Evolutionary conservation across 352 stramenopile genomes (phyloP).

Genomic region (Aphanomyces astaci): DNA sequence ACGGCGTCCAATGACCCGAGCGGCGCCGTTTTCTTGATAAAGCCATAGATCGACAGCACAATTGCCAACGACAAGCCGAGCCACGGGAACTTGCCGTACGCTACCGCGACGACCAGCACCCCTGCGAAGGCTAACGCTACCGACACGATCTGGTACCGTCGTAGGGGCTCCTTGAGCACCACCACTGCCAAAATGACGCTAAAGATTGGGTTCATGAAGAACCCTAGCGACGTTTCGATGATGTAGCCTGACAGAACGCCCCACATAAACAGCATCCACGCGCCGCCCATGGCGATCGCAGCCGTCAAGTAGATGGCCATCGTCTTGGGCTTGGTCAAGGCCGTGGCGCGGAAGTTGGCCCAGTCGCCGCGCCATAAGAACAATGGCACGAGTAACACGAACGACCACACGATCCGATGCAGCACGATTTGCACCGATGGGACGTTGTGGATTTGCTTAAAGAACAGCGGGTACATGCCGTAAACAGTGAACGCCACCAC

Average conservation of each 20-base stretch:
- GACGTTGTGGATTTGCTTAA: slow-evolving; percentile 5
- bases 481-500: neutral
- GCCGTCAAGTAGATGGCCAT: neutral
- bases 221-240: neutral
- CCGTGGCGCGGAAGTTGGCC: neutral
- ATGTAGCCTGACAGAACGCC: neutral
- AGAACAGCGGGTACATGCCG: slow-evolving; percentile 16
- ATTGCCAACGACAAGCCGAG: neutral
- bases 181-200: neutral
- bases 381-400: neutral
- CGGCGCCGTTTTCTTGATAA: neutral
- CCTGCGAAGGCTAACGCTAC: neutral
- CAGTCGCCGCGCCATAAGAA: slow-evolving; percentile 1
- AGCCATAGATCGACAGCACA: neutral
- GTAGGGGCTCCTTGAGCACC: neutral
- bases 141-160: neutral
- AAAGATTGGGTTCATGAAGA: slow-evolving; percentile 3
- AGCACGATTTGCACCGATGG: slow-evolving; percentile 3
- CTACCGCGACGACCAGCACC: neutral
- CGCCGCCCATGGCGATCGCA: neutral
- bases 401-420: slow-evolving; percentile 21
- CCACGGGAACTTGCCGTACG: neutral
- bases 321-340: neutral
- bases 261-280: neutral
- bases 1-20: neutral